Base-by-base conservation (phyloP, 2,329 filamentous ascomycete species). In the Lasiodiplodia citricola region DNA sequence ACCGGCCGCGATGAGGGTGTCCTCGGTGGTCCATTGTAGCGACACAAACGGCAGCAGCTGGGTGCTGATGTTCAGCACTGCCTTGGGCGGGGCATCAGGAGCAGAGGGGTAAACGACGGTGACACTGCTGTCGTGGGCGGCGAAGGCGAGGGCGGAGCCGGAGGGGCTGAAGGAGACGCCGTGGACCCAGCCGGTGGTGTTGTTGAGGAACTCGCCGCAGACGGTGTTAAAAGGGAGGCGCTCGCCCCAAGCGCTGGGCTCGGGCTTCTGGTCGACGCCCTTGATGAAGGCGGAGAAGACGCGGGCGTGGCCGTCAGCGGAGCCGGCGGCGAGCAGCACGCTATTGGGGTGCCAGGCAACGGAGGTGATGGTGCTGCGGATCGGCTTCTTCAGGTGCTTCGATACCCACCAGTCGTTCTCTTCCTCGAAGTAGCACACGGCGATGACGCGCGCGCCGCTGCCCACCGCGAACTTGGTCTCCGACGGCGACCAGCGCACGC, bases 341-440 rank as follows among this genome's bases (percentile, higher is more conserved):
- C 92, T 96, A 86, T 99, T 99, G 44, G 96, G 96, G 81, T 99
- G 96, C 96, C 96, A 99, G 68, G 91, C 91, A 55, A 99, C 89
- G 18, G 92, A 94, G 68, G 96, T 98, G 75, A 99, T 95, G 68
- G 96, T 99, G 80, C 94, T 97, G 73, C 95, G 92, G 76, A 99
- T 97, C 23, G 96, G 96, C 87, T 98, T 99, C 89, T 98, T 98
- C 78, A 99, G 84, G 83, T 99, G 96, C 87, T 99, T 99, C 47
- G 94, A 97, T 52, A 99, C 95, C 96, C 96, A 99, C 96, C 96
- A 99, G 85, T 99, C 94, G 82, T 99, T 97, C 82, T 99, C 96
- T 80, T 97, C 93, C 79, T 99, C 96, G 75, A 99, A 99, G 85
- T 98, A 98, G 86, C 96, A 99, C 74, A 98, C 88, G 51, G 96